A percentile compares a stretch with the other conserved stretches of the same genome.
Evolutionary conservation across 1,139 yeast species (phyloP).

Genomic region (Taphrina wiesneri): DNA sequence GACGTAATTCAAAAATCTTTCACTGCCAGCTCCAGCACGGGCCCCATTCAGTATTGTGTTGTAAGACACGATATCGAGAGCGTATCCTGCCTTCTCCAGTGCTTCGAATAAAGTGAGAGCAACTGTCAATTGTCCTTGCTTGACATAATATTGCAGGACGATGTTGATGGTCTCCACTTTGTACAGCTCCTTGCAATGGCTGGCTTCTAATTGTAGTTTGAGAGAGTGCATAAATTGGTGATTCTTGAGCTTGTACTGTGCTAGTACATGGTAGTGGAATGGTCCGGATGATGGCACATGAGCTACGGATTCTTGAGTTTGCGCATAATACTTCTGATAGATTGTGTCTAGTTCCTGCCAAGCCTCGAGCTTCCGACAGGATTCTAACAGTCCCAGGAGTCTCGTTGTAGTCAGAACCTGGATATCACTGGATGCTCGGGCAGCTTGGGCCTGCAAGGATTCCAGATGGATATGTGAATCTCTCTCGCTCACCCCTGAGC

Average conservation of each 20-base stretch:
- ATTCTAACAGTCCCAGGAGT: neutral
- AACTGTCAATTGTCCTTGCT: neutral
- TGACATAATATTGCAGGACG: neutral
- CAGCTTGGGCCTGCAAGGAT: neutral
- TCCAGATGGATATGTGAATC: neutral
- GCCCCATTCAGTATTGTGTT: constrained; percentile 12
- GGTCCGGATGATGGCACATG: neutral
- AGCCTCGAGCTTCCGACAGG: neutral
- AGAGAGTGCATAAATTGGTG: neutral
- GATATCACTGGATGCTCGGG: neutral
- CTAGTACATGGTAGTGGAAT: neutral
- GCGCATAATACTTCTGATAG: neutral
- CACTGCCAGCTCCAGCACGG: constrained; percentile 1
- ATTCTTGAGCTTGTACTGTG: constrained; percentile 1
- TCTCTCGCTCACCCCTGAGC: neutral
- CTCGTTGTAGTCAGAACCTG: neutral
- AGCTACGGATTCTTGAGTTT: neutral
- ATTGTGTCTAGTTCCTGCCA: neutral
- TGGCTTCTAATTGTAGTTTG: neutral
- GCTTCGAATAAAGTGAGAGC: neutral
- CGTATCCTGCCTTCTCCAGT: neutral
- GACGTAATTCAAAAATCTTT: neutral
- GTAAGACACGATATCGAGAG: constrained; percentile 3
- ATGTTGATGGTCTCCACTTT: neutral
- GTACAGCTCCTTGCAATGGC: neutral